These are phyloP conservation scores for Ilyonectria robusta DNA, from an alignment of 2,329 filamentous ascomycete species.

Conservation along the genomic window DNA sequence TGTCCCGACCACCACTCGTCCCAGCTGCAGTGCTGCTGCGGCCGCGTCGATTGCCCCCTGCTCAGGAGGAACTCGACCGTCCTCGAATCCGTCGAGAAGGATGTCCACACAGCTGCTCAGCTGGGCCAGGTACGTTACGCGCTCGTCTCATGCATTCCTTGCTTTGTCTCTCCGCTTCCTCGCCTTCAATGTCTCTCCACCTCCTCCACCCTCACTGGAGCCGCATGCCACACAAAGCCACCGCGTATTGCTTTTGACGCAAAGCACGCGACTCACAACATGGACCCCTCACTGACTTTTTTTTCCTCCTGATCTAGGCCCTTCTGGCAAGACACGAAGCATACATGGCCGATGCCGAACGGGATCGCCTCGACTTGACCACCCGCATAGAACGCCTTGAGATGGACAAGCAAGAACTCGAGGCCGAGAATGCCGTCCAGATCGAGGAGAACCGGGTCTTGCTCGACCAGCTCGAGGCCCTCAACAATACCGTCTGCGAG, in stretches of 20 bases:
- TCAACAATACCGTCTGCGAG: constrained; percentile 84
- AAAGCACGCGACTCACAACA: constrained; percentile 1
- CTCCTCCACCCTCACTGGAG: constrained; percentile 2
- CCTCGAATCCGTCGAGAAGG: constrained; percentile 86
- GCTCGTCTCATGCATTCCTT: constrained; percentile 44
- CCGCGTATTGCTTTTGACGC: constrained; percentile 6
- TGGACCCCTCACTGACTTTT: constrained; percentile 74
- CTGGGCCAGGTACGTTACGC: constrained; percentile 87
- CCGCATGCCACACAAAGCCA: constrained; percentile 42
- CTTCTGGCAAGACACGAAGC: constrained; percentile 92
- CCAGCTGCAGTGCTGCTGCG: constrained; percentile 84
- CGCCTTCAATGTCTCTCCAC: constrained; percentile 15
- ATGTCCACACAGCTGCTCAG: constrained; percentile 87
- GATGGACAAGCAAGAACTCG: constrained; percentile 79
- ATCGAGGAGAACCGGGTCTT: constrained; percentile 88
- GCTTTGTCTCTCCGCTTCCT: constrained; percentile 8
- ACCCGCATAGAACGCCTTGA: constrained; percentile 83
- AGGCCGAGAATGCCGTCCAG: constrained; percentile 81
- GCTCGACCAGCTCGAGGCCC: constrained; percentile 84
- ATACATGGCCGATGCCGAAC: constrained; percentile 93
- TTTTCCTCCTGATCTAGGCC: constrained; percentile 74
- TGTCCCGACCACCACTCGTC: constrained; percentile 47
- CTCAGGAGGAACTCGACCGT: constrained; percentile 84
- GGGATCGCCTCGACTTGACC: constrained; percentile 82
- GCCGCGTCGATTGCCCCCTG: constrained; percentile 82